Conservation (phyloP, 2,329 filamentous ascomycete species). For the Corynespora cassiicola region DNA sequence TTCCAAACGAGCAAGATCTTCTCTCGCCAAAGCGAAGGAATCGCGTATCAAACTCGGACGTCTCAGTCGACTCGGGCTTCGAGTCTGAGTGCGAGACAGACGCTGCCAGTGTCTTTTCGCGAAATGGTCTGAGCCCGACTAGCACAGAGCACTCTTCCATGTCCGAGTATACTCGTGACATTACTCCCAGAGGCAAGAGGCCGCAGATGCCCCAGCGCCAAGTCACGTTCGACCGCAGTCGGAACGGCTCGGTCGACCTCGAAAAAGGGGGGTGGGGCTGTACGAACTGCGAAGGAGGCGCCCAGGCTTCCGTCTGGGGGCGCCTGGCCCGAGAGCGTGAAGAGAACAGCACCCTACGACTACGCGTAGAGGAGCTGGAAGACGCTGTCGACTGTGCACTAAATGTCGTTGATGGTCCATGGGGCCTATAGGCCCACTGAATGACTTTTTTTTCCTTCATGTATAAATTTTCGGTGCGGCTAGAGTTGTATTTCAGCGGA, state of each 20-base stretch:
- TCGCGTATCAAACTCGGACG: conserved; percentile 41
- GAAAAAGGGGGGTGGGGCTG: conserved; percentile 38
- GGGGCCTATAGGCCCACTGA: conserved; percentile 27
- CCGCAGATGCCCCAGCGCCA: conserved; percentile 35
- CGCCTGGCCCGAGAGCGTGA: conserved; percentile 59
- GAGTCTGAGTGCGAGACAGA: conserved; percentile 64
- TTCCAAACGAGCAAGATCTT: neutral
- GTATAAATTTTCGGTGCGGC: conserved; percentile 7
- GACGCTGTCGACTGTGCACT: conserved; percentile 63
- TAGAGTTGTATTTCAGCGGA: no score
- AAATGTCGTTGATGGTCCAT: conserved; percentile 54
- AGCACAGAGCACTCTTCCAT: conserved; percentile 41
- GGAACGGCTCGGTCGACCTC: conserved; percentile 45
- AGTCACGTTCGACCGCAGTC: conserved; percentile 48
- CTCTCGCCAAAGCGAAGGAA: conserved; percentile 32
- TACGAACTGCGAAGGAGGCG: conserved; percentile 43
- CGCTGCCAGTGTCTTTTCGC: conserved; percentile 48
- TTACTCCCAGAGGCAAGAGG: conserved; percentile 35
- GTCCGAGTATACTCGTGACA: conserved; percentile 40
- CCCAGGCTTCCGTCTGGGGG: conserved; percentile 57
- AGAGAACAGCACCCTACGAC: conserved; percentile 62
- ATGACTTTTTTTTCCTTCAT: conserved; percentile 6
- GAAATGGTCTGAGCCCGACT: conserved; percentile 46
- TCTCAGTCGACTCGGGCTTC: conserved; percentile 63
- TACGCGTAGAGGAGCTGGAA: conserved; percentile 61